These are phyloP conservation scores for Ilex paraguariensis DNA, from an alignment of 305 asterid species.

Conservation along the genomic window DNA sequence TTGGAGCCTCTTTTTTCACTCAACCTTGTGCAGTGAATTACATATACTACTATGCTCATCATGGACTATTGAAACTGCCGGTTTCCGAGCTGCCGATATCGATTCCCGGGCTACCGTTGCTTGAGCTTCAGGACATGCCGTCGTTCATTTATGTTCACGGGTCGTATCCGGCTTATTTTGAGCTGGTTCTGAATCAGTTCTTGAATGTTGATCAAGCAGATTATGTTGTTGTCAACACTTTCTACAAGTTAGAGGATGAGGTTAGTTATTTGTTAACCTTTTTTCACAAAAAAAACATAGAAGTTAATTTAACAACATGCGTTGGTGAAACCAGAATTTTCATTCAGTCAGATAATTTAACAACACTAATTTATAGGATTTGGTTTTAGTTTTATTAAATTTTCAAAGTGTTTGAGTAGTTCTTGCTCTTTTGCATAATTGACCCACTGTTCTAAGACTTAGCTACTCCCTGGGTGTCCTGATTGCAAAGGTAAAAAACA, in stretches of 20 bases:
- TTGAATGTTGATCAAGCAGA: slow-evolving; percentile 55
- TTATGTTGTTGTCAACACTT: slow-evolving; percentile 60
- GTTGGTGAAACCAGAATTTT: too few species aligned
- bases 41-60: slow-evolving; percentile 47
- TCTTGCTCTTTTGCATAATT: too few species aligned
- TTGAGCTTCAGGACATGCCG: slow-evolving; percentile 55
- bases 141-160: slow-evolving; percentile 59
- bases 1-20: slow-evolving; percentile 58
- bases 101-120: slow-evolving; percentile 61
- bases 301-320: too few species aligned
- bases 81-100: slow-evolving; percentile 35
- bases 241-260: slow-evolving; percentile 55
- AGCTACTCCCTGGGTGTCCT: too few species aligned
- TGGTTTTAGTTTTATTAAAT: too few species aligned
- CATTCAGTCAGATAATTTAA: too few species aligned
- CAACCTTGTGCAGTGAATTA: slow-evolving; percentile 68
- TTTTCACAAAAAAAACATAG: neutral
- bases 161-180: slow-evolving; percentile 66
- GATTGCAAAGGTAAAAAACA: too few species aligned
- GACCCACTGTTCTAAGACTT: too few species aligned
- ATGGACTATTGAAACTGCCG: slow-evolving; percentile 44
- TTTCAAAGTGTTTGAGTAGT: too few species aligned
- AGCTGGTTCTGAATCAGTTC: slow-evolving; percentile 48
- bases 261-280: slow-evolving; percentile 20
- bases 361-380: too few species aligned